These are phyloP conservation scores for Fusarium chaquense DNA, from an alignment of 2,329 filamentous ascomycete species.

Conservation along the genomic window DNA sequence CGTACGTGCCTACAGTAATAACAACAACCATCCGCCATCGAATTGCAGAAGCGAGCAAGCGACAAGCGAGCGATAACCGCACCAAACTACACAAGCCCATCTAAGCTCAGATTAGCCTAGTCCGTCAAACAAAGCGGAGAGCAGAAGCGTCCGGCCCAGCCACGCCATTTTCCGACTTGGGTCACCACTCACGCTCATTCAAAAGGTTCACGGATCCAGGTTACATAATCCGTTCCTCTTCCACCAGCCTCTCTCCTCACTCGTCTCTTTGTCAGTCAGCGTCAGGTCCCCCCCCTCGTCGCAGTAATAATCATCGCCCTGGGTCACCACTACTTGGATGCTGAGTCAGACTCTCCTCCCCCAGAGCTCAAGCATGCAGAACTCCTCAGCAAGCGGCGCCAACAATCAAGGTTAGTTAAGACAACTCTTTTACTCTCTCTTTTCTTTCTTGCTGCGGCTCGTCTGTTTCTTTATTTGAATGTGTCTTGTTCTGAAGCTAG, in stretches of 20 bases:
- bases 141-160: conserved; percentile 44
- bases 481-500: conserved; percentile 28
- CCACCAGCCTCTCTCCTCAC: conserved; percentile 42
- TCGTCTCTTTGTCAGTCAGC: conserved; percentile 46
- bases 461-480: conserved; percentile 23
- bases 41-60: conserved; percentile 28
- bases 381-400: conserved; percentile 51
- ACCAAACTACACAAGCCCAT: conserved; percentile 1
- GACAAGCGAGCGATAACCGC: conserved; percentile 28
- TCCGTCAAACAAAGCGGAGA: conserved; percentile 30
- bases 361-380: conserved; percentile 50
- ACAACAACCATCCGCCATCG: conserved; percentile 18
- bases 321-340: conserved; percentile 48
- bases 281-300: conserved; percentile 41
- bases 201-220: conserved; percentile 34
- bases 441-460: conserved; percentile 29
- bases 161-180: conserved; percentile 47
- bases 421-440: conserved; percentile 37
- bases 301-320: conserved; percentile 49
- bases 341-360: conserved; percentile 52
- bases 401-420: conserved; percentile 51
- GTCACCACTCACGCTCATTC: conserved; percentile 39
- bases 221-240: conserved; percentile 48
- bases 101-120: conserved; percentile 19
- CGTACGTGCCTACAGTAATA: conserved; percentile 28